Percentiles rank a stretch among this genome's conserved stretches.
phyloP scores from a whole-genome alignment of 345 rosid species.

The Moringa oleifera region DNA sequence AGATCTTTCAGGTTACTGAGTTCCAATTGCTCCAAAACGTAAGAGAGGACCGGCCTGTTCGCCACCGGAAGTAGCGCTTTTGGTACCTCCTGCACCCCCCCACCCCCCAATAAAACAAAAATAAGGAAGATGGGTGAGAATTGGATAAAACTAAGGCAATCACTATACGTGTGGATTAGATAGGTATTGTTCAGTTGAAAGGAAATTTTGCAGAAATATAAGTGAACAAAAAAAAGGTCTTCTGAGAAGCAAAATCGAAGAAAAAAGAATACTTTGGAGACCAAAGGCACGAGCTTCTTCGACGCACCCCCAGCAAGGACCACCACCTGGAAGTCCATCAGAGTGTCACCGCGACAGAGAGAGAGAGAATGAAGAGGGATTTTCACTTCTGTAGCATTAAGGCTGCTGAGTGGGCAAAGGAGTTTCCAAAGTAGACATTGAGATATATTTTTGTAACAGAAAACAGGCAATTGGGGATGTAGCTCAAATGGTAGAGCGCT shows the following conservation, averaged over 20 bases:
- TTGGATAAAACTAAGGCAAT: neutral
- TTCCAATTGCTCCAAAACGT: conserved; percentile 77
- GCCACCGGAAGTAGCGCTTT: conserved; percentile 93
- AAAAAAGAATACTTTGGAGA: conserved; percentile 55
- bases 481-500: conserved; percentile 85
- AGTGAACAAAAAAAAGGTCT: neutral
- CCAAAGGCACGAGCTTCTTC: conserved; percentile 67
- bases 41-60: conserved; percentile 81
- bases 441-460: no score
- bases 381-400: no score
- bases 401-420: no score
- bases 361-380: no score
- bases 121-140: neutral
- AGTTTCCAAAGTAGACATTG: no score
- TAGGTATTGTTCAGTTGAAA: neutral
- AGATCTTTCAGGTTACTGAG: conserved; percentile 77
- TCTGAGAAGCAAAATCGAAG: neutral
- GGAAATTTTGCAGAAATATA: neutral
- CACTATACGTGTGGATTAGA: neutral
- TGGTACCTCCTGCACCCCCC: conserved; percentile 85
- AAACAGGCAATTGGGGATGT: conserved; percentile 46
- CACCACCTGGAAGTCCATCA: conserved; percentile 96
- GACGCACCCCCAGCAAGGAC: conserved; percentile 87
- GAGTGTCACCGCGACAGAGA: no score
- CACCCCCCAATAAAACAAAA: conserved; percentile 6